Percentiles rank a stretch among this genome's conserved stretches.
Evolutionary conservation across 169 alveolate species (phyloP).

Genomic region (Cryptosporidium ryanae): DNA sequence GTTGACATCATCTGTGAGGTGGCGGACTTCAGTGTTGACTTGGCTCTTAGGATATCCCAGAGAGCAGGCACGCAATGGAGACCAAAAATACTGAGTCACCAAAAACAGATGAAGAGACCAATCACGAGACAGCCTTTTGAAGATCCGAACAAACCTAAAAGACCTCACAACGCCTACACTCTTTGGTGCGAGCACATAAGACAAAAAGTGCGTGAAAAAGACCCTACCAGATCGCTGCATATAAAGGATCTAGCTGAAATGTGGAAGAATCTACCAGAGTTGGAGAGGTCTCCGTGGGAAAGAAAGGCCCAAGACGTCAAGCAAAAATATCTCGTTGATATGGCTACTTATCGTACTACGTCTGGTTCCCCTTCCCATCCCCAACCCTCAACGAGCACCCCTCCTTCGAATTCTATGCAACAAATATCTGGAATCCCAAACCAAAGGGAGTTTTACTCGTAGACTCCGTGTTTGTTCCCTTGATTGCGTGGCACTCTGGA

Average conservation of each 20-base stretch:
- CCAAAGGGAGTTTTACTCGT: slow-evolving; percentile 65
- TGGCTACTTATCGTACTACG: slow-evolving; percentile 66
- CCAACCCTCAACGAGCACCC: slow-evolving; percentile 43
- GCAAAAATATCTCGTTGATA: slow-evolving; percentile 67
- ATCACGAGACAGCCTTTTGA: slow-evolving; percentile 60
- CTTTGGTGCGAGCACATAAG: slow-evolving; percentile 73
- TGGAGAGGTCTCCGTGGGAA: slow-evolving; percentile 70
- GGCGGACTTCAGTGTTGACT: slow-evolving; percentile 65
- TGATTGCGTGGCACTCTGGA: too few species aligned
- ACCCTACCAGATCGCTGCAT: slow-evolving; percentile 68
- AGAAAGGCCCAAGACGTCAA: slow-evolving; percentile 68
- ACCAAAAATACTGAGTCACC: slow-evolving; percentile 28
- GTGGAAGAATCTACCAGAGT: slow-evolving; percentile 73
- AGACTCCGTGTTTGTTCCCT: not conserved
- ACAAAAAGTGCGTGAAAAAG: slow-evolving; percentile 72
- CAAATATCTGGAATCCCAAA: slow-evolving; percentile 62
- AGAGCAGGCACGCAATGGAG: slow-evolving; percentile 71
- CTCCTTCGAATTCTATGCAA: slow-evolving; percentile 42
- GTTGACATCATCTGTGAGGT: slow-evolving; percentile 60
- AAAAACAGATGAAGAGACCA: slow-evolving; percentile 52
- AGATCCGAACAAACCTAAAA: slow-evolving; percentile 62
- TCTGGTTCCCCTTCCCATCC: slow-evolving; percentile 67
- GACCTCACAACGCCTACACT: slow-evolving; percentile 73
- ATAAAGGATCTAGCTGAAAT: slow-evolving; percentile 69
- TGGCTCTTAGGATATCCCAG: slow-evolving; percentile 56